Percentiles rank a stretch among this genome's conserved stretches.
Evolutionary conservation across 2,329 filamentous ascomycete species (phyloP).

Genomic region (Colletotrichum sp.): DNA sequence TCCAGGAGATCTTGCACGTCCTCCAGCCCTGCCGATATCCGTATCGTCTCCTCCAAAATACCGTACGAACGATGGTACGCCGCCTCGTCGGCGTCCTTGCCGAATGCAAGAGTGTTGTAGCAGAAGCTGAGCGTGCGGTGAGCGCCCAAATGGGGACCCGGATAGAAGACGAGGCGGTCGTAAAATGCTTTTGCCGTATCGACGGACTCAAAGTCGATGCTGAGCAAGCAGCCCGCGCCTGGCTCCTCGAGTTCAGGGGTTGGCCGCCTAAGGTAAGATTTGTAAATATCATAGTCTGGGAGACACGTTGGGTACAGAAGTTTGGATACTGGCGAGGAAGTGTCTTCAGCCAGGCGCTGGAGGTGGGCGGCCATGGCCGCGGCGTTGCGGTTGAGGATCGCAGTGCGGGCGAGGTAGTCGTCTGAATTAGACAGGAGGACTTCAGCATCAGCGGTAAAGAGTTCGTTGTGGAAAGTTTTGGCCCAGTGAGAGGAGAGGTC

Average conservation of each 20-base stretch:
- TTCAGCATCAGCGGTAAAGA: slow-evolving; percentile 51
- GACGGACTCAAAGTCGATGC: slow-evolving; percentile 51
- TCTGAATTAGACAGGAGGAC: slow-evolving; percentile 49
- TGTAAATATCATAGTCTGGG: slow-evolving; percentile 40
- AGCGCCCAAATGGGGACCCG: slow-evolving; percentile 59
- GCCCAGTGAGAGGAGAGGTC: slow-evolving; percentile 33
- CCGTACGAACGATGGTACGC: slow-evolving; percentile 43
- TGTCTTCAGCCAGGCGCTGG: slow-evolving; percentile 30
- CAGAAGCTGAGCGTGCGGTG: slow-evolving; percentile 54
- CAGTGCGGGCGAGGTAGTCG: slow-evolving; percentile 44
- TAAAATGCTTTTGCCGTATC: slow-evolving; percentile 51
- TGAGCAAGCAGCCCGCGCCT: slow-evolving; percentile 61
- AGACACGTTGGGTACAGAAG: slow-evolving; percentile 50
- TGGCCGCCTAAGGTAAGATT: slow-evolving; percentile 37
- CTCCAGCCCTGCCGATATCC: slow-evolving; percentile 55
- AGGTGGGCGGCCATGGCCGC: slow-evolving; percentile 45
- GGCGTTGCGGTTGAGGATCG: slow-evolving; percentile 48
- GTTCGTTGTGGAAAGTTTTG: slow-evolving; percentile 42
- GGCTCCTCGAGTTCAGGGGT: slow-evolving; percentile 50
- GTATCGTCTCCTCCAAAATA: slow-evolving; percentile 43
- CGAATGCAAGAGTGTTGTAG: slow-evolving; percentile 51
- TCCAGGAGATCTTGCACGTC: slow-evolving; percentile 44
- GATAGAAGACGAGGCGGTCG: slow-evolving; percentile 51
- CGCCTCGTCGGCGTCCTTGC: slow-evolving; percentile 39
- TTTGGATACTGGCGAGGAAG: slow-evolving; percentile 37